A percentile compares a stretch with the other conserved stretches of the same genome.
These are phyloP conservation scores for Lasiosphaeris hirsuta DNA, from an alignment of 495 filamentous ascomycete species.

Conservation along the genomic window DNA sequence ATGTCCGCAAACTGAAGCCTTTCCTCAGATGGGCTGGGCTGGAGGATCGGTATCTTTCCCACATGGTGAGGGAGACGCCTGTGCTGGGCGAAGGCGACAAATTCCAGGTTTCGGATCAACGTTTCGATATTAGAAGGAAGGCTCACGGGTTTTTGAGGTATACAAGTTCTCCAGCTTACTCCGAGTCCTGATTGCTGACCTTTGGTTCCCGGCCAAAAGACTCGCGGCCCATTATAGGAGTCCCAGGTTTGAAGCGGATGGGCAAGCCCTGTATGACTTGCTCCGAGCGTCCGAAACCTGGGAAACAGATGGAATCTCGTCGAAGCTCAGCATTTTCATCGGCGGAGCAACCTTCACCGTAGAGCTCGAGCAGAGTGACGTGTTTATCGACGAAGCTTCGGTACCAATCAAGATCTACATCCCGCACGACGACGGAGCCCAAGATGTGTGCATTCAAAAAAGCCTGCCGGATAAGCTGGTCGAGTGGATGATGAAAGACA, in stretches of 20 bases:
- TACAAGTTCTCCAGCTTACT: too few relatives aligned
- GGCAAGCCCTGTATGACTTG: conserved; percentile 28
- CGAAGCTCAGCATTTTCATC: conserved; percentile 23
- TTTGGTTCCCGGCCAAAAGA: conserved; percentile 18
- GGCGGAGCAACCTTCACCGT: conserved; percentile 23
- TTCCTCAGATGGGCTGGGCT: conserved; percentile 35
- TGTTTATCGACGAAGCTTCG: conserved; percentile 31
- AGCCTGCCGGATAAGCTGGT: conserved; percentile 32
- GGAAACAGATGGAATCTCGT: conserved; percentile 34
- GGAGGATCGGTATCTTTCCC: conserved; percentile 32
- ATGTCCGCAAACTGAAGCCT: conserved; percentile 29
- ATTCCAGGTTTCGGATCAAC: conserved; percentile 21
- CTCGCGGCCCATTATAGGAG: conserved; percentile 34
- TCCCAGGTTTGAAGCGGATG: conserved; percentile 20
- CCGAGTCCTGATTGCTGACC: too few relatives aligned
- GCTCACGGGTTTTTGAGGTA: conserved; percentile 36
- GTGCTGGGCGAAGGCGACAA: conserved; percentile 19
- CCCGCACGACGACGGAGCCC: conserved; percentile 28
- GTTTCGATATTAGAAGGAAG: conserved; percentile 27
- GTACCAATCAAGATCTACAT: conserved; percentile 34
- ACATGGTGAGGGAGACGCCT: conserved; percentile 32
- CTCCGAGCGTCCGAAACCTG: conserved; percentile 24
- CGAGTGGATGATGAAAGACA: conserved; percentile 34
- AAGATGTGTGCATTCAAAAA: conserved; percentile 32
- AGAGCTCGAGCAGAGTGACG: conserved; percentile 18